These are phyloP conservation scores for Diospyros kaki DNA, from an alignment of 148 eudicot species.

Conservation along the genomic window DNA sequence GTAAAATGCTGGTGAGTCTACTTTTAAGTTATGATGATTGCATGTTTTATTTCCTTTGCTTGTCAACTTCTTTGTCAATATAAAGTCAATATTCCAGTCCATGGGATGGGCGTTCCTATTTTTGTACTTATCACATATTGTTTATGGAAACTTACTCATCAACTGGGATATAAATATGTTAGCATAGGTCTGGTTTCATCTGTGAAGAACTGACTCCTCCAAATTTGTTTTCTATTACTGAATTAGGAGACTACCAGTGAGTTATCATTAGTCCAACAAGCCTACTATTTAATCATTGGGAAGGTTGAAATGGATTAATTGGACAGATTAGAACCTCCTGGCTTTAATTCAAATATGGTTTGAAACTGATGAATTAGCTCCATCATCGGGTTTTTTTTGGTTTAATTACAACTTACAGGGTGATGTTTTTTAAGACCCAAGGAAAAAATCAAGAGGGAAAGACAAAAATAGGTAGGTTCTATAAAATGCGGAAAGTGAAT, in stretches of 20 bases:
- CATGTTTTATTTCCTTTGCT: neutral
- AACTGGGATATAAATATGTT: no score
- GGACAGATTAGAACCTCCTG: neutral
- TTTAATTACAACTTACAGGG: neutral
- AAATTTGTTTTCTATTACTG: no score
- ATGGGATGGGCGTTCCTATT: no score
- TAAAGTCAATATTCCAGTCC: no score
- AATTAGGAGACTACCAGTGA: neutral
- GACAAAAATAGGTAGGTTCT: neutral
- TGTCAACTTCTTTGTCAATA: no score
- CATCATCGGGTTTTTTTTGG: neutral
- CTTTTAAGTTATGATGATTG: neutral
- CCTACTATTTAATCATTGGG: neutral
- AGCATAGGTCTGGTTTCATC: no score
- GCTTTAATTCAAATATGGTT: neutral
- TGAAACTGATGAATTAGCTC: no score
- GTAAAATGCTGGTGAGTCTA: slow-evolving; percentile 81
- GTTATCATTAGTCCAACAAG: neutral
- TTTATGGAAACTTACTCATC: no score
- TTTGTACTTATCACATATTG: no score
- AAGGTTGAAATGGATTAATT: neutral
- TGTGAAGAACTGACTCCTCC: no score
- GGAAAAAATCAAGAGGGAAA: neutral
- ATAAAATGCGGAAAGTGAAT: neutral
- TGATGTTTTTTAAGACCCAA: neutral